These are phyloP conservation scores for Cytospora leucostoma DNA, from an alignment of 2,329 filamentous ascomycete genomes.

Conservation along the genomic window DNA sequence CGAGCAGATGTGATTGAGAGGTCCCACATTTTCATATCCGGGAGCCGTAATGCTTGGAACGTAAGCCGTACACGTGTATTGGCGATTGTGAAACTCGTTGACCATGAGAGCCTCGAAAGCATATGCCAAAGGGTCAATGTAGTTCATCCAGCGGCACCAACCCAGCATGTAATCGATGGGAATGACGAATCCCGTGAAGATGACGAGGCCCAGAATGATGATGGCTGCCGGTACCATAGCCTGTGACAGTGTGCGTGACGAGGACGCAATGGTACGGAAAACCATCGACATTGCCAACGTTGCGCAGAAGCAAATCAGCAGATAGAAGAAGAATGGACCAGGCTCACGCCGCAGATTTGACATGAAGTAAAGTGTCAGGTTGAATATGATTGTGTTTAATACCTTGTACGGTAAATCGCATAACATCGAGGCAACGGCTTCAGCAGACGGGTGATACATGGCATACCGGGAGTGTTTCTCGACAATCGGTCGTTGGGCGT, in stretches of 20 bases:
- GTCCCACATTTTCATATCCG: constrained; percentile 41
- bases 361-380: constrained; percentile 84
- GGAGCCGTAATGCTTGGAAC: constrained; percentile 44
- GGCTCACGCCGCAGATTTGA: constrained; percentile 74
- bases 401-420: constrained; percentile 85
- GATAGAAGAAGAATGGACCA: constrained; percentile 82
- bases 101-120: constrained; percentile 79
- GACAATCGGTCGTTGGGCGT: constrained; percentile 86
- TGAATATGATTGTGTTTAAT: constrained; percentile 73
- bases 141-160: constrained; percentile 85
- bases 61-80: constrained; percentile 55
- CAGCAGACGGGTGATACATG: constrained; percentile 84
- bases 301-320: constrained; percentile 72
- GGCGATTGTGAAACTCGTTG: constrained; percentile 74
- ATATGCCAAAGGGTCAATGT: constrained; percentile 77
- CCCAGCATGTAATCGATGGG: constrained; percentile 69
- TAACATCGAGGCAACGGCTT: constrained; percentile 85
- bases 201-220: constrained; percentile 66
- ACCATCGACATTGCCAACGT: constrained; percentile 83
- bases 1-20: constrained; percentile 55
- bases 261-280: constrained; percentile 78
- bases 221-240: constrained; percentile 62
- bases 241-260: constrained; percentile 69
- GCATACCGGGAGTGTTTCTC: constrained; percentile 88
- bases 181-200: constrained; percentile 70